Evolutionary conservation across 169 alveolate genomes (phyloP).

Genomic region (Plasmodium cynomolgi): DNA sequence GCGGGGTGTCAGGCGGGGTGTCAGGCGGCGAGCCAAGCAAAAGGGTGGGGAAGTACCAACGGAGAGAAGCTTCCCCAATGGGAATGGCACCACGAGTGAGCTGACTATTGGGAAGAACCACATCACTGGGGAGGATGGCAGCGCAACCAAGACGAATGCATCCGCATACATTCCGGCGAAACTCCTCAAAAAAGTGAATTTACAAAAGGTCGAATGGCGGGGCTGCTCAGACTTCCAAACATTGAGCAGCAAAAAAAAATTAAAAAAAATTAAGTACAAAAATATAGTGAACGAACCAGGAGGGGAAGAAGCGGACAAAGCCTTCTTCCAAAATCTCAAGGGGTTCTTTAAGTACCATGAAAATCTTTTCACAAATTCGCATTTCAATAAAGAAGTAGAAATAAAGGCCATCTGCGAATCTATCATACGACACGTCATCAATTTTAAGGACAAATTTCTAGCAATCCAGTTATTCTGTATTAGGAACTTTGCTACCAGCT

Average conservation of each 20-base stretch:
- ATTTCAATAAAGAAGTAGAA: slow-evolving; percentile 44
- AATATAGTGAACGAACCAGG: slow-evolving; percentile 17
- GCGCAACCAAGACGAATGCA: neutral
- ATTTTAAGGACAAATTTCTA: neutral
- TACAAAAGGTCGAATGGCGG: neutral
- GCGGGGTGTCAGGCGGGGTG: too few relatives aligned
- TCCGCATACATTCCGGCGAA: neutral
- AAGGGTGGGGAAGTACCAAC: neutral
- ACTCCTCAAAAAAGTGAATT: neutral
- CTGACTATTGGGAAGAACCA: neutral
- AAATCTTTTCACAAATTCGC: slow-evolving; percentile 23
- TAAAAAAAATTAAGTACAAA: slow-evolving; percentile 33
- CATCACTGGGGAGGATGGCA: neutral
- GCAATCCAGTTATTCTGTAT: slow-evolving; percentile 29
- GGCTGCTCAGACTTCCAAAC: neutral
- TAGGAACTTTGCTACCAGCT: slow-evolving; percentile 44
- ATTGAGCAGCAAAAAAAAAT: slow-evolving; percentile 8
- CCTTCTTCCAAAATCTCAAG: slow-evolving; percentile 16
- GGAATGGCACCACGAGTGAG: neutral
- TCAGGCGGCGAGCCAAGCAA: neutral
- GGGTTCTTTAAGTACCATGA: slow-evolving; percentile 61
- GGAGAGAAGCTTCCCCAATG: neutral
- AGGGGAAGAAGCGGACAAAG: slow-evolving; percentile 9
- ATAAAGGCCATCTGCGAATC: slow-evolving; percentile 26
- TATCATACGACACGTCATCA: neutral